phyloP scores from a whole-genome alignment of 2,329 filamentous ascomycete genomes.

The Dryadomyces quercus-mongolicae region DNA sequence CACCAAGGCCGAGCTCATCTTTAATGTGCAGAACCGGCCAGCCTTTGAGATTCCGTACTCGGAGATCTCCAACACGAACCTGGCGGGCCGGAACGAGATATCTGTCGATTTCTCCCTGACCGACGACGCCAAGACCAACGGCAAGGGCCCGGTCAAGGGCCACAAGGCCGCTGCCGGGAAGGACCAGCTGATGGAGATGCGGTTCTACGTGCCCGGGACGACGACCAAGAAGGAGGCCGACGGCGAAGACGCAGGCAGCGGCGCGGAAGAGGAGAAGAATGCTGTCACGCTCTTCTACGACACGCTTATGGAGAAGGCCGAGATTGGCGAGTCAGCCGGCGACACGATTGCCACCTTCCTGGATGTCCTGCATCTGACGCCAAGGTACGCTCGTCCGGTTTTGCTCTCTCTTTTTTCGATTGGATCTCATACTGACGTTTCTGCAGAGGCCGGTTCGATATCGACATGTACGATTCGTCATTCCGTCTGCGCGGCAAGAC shows the following conservation, averaged over 20 bases:
- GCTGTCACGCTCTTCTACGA: slow-evolving; percentile 97
- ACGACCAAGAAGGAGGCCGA: slow-evolving; percentile 66
- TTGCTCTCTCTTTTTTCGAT: slow-evolving; percentile 10
- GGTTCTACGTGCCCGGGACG: slow-evolving; percentile 93
- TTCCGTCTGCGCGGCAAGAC: slow-evolving; percentile 97
- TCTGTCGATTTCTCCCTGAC: slow-evolving; percentile 85
- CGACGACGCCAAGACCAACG: slow-evolving; percentile 61
- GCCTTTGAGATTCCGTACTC: slow-evolving; percentile 96
- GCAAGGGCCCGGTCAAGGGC: slow-evolving; percentile 62
- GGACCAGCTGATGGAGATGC: slow-evolving; percentile 95
- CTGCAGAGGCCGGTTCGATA: slow-evolving; percentile 92
- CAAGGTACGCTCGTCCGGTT: slow-evolving; percentile 45
- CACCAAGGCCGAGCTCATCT: slow-evolving; percentile 83
- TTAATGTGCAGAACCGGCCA: slow-evolving; percentile 93
- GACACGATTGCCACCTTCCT: slow-evolving; percentile 96
- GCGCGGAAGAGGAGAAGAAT: slow-evolving; percentile 74
- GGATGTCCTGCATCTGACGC: slow-evolving; percentile 92
- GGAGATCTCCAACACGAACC: slow-evolving; percentile 94
- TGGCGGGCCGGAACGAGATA: slow-evolving; percentile 95
- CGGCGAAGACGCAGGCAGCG: slow-evolving; percentile 58
- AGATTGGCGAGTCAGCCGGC: slow-evolving; percentile 97
- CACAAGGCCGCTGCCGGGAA: slow-evolving; percentile 81
- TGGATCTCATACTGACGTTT: too few relatives aligned
- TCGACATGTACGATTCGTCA: slow-evolving; percentile 98
- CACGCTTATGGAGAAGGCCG: slow-evolving; percentile 93